These are phyloP conservation scores for Saccharomycopsis synnaedendra DNA, from an alignment of 805 yeast genomes.

Conservation along the genomic window DNA sequence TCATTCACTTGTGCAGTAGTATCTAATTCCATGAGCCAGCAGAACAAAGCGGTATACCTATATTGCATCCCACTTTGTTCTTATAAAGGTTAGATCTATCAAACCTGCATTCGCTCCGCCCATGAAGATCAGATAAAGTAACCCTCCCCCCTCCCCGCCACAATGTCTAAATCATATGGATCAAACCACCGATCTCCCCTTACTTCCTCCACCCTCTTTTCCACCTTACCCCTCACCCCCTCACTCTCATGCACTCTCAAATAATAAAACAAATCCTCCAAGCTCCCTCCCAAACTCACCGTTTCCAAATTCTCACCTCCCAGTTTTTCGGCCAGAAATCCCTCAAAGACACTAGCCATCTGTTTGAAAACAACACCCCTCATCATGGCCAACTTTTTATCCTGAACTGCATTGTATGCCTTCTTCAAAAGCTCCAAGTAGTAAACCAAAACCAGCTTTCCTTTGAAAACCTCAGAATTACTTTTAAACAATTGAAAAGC, in stretches of 20 bases:
- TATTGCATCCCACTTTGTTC: too few relatives aligned
- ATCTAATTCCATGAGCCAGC: too few relatives aligned
- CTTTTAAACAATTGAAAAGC: conserved; percentile 13
- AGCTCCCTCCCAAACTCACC: background rate
- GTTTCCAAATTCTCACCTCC: background rate
- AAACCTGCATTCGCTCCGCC: too few relatives aligned
- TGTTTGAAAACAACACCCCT: conserved; percentile 8
- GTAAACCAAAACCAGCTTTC: conserved; percentile 5
- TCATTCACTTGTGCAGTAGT: too few relatives aligned
- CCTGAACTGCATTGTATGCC: background rate
- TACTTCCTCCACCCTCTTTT: too few relatives aligned
- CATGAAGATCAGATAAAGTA: too few relatives aligned
- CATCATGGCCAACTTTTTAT: conserved; percentile 5
- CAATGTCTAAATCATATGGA: too few relatives aligned
- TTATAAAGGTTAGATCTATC: too few relatives aligned
- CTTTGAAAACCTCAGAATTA: background rate
- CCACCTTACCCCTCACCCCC: too few relatives aligned
- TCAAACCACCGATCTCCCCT: too few relatives aligned
- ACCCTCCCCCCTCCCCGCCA: too few relatives aligned
- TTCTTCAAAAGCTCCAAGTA: conserved; percentile 2
- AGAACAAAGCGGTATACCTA: too few relatives aligned
- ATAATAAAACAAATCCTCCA: conserved; percentile 1
- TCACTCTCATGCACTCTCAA: conserved; percentile 4
- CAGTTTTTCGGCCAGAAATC: conserved; percentile 6
- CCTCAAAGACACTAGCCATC: conserved; percentile 3